These are phyloP conservation scores for Myriosclerotinia scirpicola DNA, from an alignment of 2,329 filamentous ascomycete genomes.

Conservation along the genomic window DNA sequence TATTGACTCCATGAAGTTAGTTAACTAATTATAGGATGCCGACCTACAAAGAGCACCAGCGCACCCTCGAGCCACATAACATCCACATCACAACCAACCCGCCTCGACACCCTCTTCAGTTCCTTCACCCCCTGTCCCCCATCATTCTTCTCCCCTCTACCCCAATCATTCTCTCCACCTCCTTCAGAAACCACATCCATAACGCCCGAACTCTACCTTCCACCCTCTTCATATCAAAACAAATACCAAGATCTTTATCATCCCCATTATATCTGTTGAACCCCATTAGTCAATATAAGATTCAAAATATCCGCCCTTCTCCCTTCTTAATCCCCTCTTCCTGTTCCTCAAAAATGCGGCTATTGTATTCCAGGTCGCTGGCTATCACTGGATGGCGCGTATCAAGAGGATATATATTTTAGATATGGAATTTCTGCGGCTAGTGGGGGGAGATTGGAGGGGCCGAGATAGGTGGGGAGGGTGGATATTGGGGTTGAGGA, in stretches of 20 bases:
- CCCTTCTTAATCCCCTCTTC: background rate
- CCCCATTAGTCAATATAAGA: background rate
- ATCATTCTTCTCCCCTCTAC: background rate
- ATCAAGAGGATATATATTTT: constrained; percentile 19
- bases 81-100: background rate
- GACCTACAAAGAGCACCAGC: background rate
- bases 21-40: background rate
- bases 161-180: background rate
- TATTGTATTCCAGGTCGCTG: constrained; percentile 7
- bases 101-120: no score
- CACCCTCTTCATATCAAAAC: background rate
- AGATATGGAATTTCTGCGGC: constrained; percentile 6
- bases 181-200: background rate
- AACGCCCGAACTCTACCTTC: background rate
- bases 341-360: constrained; percentile 1
- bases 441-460: background rate
- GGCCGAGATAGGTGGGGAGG: background rate
- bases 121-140: background rate
- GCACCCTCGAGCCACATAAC: background rate
- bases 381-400: constrained; percentile 2
- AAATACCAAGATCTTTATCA: background rate
- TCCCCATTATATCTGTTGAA: background rate
- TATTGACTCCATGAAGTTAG: background rate
- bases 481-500: background rate
- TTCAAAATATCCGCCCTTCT: no score